Conservation (phyloP, 1,284 basidiomycete species). For the Fomitopsis schrenkii region DNA sequence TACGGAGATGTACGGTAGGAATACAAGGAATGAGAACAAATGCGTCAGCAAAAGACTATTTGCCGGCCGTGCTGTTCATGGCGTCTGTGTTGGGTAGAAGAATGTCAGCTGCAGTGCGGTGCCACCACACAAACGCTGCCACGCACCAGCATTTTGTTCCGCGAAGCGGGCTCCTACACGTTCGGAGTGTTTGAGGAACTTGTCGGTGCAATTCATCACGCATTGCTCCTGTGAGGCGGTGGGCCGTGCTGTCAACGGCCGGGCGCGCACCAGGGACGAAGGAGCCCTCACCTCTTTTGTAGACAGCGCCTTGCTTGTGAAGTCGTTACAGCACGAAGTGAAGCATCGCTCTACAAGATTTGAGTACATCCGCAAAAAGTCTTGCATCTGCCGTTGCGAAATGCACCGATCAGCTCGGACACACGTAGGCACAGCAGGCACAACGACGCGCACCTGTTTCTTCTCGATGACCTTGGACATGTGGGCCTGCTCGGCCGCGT, state of each 20-base stretch:
- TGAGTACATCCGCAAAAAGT: conserved; percentile 96
- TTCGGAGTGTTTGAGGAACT: conserved; percentile 97
- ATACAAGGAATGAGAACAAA: not conserved
- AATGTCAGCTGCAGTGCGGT: not conserved
- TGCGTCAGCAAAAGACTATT: conserved; percentile 2
- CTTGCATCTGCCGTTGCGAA: conserved; percentile 78
- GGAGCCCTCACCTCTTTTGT: conserved; percentile 78
- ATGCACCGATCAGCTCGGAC: conserved; percentile 8
- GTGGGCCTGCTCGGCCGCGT: conserved; percentile 83
- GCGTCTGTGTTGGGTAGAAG: conserved; percentile 22
- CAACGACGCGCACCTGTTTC: conserved; percentile 71
- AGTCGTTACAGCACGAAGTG: conserved; percentile 93
- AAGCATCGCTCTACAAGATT: conserved; percentile 96
- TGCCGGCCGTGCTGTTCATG: conserved; percentile 22
- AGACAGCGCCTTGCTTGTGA: conserved; percentile 91
- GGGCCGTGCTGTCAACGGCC: not conserved
- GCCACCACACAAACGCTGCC: not conserved
- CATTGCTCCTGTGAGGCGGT: conserved; percentile 55
- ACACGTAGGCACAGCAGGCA: not conserved
- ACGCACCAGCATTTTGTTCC: conserved; percentile 83
- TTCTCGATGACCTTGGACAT: conserved; percentile 90
- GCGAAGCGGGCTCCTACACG: conserved; percentile 90
- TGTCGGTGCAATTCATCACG: conserved; percentile 78
- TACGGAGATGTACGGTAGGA: not conserved
- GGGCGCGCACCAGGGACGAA: not conserved